A percentile compares a stretch with the other conserved stretches of the same genome.
phyloP scores from a whole-genome alignment of 73 alveolate genomes.

The Paramecium primaurelia region DNA sequence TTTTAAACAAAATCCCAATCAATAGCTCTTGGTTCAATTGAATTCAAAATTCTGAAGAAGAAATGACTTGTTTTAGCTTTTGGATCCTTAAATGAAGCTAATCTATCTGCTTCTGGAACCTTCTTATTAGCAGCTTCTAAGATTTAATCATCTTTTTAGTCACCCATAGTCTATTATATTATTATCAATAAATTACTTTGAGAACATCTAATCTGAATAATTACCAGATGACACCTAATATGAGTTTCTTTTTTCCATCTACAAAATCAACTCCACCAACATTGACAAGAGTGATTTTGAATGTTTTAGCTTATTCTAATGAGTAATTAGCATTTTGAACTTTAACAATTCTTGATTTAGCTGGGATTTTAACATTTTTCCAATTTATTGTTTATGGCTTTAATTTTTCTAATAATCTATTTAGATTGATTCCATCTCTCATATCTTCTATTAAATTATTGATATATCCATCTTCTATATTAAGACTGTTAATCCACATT shows the following conservation, averaged over 20 bases:
- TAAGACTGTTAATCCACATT: constrained; percentile 94
- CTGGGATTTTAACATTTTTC: constrained; percentile 79
- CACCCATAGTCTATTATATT: constrained; percentile 56
- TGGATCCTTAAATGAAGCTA: constrained; percentile 76
- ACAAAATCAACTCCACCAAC: constrained; percentile 83
- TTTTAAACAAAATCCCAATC: constrained; percentile 85
- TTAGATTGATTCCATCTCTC: constrained; percentile 86
- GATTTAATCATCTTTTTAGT: constrained; percentile 62
- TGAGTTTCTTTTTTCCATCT: constrained; percentile 90
- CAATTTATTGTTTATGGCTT: constrained; percentile 87
- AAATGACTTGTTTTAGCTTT: constrained; percentile 71
- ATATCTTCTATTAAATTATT: constrained; percentile 88
- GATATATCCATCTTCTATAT: constrained; percentile 78
- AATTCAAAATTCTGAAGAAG: constrained; percentile 79
- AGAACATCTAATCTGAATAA: constrained; percentile 81
- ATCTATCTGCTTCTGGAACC: constrained; percentile 67
- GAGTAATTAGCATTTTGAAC: constrained; percentile 79
- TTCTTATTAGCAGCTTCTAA: constrained; percentile 76
- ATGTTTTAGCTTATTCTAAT: constrained; percentile 81
- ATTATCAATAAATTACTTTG: constrained; percentile 38
- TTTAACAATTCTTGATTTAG: constrained; percentile 53
- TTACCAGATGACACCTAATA: constrained; percentile 93
- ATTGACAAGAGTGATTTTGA: constrained; percentile 78
- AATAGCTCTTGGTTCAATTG: constrained; percentile 92
- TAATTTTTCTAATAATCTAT: constrained; percentile 84